Base-by-base conservation (phyloP, 345 rosid species). In the Murraya koenigii region DNA sequence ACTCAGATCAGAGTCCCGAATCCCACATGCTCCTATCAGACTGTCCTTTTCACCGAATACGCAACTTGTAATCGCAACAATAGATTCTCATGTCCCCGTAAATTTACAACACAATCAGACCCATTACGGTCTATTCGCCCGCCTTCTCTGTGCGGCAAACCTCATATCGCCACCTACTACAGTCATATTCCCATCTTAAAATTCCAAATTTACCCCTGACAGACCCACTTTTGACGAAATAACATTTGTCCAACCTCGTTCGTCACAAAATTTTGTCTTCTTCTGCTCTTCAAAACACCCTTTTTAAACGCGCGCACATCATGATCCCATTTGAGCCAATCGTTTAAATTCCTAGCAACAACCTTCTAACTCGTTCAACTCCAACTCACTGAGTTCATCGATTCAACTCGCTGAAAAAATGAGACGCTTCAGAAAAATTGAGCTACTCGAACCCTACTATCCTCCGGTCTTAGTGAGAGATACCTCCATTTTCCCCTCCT, bases 391-490 rank as follows among this genome's bases (percentile, higher is more conserved):
- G 84, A 82, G 82, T 79, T 17, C 39, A 69, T 1, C 56, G 38
- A 4, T 47, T 64, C 67, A 79, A 76, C 78, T 76, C 78, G 41
- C 58, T 54, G 23, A 78, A 39, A 78, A 39, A 71, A 90, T 90
- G 93, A 88, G 91, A 65, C 82, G 82, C 28, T 83, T 81, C 82
- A 77, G 87, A 76, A 80, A 80, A 70, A 52, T 86, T 30, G 90
- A 88, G 25, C 62, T 89, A 66, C 10, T 78, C 63, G 90, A 90
- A 9, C 88, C 90, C 4, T 72, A 41, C 86, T 78, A 25, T 69
- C 17, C 80, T 15, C 74, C 83, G 8, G 58, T 66, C 3, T 47
- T 78, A 63, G 39, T 78, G 10, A 75, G 79, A 25, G 87, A 89
- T 33, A 47, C 88, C 59, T 72, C 88, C 82, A 66, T 89, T 74